A percentile compares a stretch with the other conserved stretches of the same genome.
phyloP scores from a whole-genome alignment of 2,329 filamentous ascomycete species.

The Cercospora zeae-maydis region DNA sequence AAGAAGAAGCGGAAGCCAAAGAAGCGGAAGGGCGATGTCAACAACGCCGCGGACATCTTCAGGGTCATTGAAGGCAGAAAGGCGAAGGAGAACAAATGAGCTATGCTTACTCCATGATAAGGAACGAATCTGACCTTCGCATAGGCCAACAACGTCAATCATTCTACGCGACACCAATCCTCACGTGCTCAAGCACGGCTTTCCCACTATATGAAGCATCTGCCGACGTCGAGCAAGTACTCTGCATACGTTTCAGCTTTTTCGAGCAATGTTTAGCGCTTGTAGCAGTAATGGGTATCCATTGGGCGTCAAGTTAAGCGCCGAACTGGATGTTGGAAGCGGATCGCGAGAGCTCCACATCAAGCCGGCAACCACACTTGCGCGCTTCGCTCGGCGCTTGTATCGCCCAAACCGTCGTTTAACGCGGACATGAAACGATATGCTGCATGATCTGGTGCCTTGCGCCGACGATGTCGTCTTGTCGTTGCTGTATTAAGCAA shows the following conservation, averaged over 20 bases:
- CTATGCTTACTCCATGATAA: neutral
- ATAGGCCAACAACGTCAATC: conserved; percentile 1
- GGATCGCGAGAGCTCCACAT: neutral
- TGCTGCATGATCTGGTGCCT: neutral
- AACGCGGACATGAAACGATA: conserved; percentile 7
- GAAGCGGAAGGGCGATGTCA: conserved; percentile 48
- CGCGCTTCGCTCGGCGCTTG: conserved; percentile 2
- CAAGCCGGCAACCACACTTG: neutral
- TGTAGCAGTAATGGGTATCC: neutral
- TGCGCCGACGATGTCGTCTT: neutral
- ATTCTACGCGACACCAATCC: neutral
- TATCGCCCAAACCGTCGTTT: neutral
- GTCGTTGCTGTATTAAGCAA: conserved; percentile 11
- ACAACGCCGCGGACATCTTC: conserved; percentile 35
- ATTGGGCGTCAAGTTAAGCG: conserved; percentile 10
- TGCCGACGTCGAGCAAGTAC: neutral
- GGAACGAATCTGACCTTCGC: conserved; percentile 8
- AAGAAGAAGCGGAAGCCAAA: conserved; percentile 73
- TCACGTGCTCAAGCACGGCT: neutral
- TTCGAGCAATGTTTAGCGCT: neutral
- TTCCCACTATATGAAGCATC: neutral
- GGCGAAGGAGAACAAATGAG: conserved; percentile 29
- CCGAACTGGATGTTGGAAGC: neutral
- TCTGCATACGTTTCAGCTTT: neutral
- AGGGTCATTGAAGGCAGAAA: conserved; percentile 35